These are phyloP conservation scores for Theileria annulata DNA, from an alignment of 169 alveolate species.

Conservation along the genomic window DNA sequence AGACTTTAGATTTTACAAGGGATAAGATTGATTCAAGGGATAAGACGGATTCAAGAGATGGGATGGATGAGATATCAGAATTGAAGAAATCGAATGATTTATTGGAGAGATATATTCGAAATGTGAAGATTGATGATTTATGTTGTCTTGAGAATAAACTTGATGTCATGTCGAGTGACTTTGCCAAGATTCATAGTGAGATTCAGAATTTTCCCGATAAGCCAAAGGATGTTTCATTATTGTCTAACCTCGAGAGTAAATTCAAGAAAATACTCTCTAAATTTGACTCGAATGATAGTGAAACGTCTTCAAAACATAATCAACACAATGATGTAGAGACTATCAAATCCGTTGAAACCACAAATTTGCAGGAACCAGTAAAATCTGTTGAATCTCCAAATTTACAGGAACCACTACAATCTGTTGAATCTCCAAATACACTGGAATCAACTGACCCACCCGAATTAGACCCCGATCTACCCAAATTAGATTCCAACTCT, in stretches of 20 bases:
- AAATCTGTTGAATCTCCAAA: too few species aligned
- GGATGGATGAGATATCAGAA: conserved; percentile 5
- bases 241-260: conserved; percentile 21
- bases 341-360: not conserved
- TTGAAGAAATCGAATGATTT: conserved; percentile 41
- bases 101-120: conserved; percentile 26
- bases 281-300: conserved; percentile 9
- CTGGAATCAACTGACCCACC: too few species aligned
- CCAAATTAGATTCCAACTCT: too few species aligned
- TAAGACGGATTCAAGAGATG: too few species aligned
- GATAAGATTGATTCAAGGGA: too few species aligned
- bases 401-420: too few species aligned
- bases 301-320: too few species aligned
- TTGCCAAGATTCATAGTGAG: not conserved
- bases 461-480: too few species aligned
- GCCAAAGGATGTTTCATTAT: not conserved
- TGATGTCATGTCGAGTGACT: conserved; percentile 30
- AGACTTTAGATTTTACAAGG: too few species aligned
- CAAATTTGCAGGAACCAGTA: too few species aligned
- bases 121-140: not conserved
- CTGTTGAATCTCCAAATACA: too few species aligned
- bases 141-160: not conserved
- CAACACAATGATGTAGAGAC: too few species aligned
- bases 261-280: conserved; percentile 34
- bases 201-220: not conserved